Evolutionary conservation across 2,329 filamentous ascomycete species (phyloP), one percentile per base, ranked within the genome.

Genomic region (Rhynchosporium graminicola): DNA sequence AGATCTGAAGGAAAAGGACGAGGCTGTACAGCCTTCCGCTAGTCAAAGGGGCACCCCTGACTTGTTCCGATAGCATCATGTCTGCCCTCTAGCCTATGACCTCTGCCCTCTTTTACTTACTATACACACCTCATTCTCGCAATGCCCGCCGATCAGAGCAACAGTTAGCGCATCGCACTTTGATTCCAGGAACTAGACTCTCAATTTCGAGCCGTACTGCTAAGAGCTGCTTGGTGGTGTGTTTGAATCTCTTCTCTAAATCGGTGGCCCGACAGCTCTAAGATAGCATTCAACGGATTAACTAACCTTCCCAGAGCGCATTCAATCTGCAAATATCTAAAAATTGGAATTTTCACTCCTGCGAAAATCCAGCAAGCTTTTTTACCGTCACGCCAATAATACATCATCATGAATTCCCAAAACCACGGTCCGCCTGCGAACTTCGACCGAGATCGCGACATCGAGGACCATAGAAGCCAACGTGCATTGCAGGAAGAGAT

Each of bases 401-500:
- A 40, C 4, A 20, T 28, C 29, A 63, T 10, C 36, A 74, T 73
- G 72, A 74, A 74, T 55, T 72, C 71, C 62, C 73, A 68, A 65
- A 65, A 71, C 40, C 71, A 73, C 58, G 68, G 71, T 54, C 70
- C 69, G 10, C 68, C 68, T 9, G 62, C 67, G 59, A 68, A 65
- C 48, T 72, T 71, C 50, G 72, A 74, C 50, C 70, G 70, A 63
- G 80, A 79, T 59, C 74, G 79, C 80, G 67, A 74, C 76, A 64
- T 81, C 69, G 78, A 80, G 64, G 80, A 83, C 68, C 79, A 82
- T 61, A 83, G 86, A 68, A 79, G 79, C 83, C 75, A 68, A 56
- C 80, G 85, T 75, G 80, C 84, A 50, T 76, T 74, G 65, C 65
- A 87, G 73, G 84, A 87, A 69, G 83, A 87, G 64, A 77, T 82